phyloP scores from a whole-genome alignment of 1,284 basidiomycete species.

The Amylostereum chailletii region DNA sequence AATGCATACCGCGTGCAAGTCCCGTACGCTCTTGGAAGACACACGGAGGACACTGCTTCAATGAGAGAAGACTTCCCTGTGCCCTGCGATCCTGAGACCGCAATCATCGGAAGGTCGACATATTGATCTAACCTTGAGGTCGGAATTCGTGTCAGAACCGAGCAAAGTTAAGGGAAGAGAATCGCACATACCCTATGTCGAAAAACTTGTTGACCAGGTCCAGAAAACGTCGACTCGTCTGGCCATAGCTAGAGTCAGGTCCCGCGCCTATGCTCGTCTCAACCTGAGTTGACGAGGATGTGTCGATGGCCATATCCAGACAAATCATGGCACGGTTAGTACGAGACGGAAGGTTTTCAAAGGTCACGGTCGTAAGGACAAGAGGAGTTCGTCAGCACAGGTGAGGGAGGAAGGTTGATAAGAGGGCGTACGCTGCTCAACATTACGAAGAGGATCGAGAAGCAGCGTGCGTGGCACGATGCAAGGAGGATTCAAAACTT shows the following conservation, averaged over 20 bases:
- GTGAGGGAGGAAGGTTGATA: too few relatives aligned
- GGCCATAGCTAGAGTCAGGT: neutral
- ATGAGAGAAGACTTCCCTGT: slow-evolving; percentile 51
- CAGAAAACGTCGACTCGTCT: neutral
- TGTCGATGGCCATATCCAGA: too few relatives aligned
- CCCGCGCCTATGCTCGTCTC: slow-evolving; percentile 1
- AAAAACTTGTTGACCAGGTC: slow-evolving; percentile 2
- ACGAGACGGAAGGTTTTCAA: too few relatives aligned
- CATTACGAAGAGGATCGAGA: too few relatives aligned
- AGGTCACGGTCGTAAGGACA: too few relatives aligned
- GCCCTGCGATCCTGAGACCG: slow-evolving; percentile 49
- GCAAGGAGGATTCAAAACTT: too few relatives aligned
- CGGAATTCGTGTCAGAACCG: neutral
- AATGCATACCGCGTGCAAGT: slow-evolving; percentile 14
- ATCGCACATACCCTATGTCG: slow-evolving; percentile 5
- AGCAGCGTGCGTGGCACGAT: too few relatives aligned
- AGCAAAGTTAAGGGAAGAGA: neutral
- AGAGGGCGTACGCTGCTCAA: too few relatives aligned
- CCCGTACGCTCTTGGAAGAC: slow-evolving; percentile 12
- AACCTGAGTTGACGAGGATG: slow-evolving; percentile 2
- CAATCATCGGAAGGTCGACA: slow-evolving; percentile 42
- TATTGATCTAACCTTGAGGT: slow-evolving; percentile 11
- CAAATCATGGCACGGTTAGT: too few relatives aligned
- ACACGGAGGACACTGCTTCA: slow-evolving; percentile 17
- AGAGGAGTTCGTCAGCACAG: too few relatives aligned